These are phyloP conservation scores for Aureobasidium vineae DNA, from an alignment of 2,329 filamentous ascomycete genomes.

Conservation along the genomic window DNA sequence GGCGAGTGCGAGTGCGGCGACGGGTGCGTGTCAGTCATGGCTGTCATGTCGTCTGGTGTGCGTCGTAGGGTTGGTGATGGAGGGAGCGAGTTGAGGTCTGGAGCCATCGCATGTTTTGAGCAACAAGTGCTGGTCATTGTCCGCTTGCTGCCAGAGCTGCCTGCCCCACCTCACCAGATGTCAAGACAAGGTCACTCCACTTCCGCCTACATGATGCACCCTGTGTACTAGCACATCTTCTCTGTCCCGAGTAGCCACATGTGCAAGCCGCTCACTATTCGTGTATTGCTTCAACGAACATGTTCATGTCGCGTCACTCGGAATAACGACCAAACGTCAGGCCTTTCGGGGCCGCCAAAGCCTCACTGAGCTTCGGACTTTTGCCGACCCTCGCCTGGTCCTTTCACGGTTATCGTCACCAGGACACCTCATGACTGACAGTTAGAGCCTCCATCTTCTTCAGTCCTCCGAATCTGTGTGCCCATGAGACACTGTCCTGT, in stretches of 20 bases:
- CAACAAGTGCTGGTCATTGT: background rate
- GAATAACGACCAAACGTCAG: background rate
- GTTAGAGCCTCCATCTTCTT: background rate
- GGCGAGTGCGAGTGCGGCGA: conserved; percentile 64
- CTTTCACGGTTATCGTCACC: no score
- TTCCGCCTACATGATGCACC: background rate
- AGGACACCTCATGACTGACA: background rate
- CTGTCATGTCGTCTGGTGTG: background rate
- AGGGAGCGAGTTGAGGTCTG: conserved; percentile 61
- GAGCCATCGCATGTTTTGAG: conserved; percentile 45
- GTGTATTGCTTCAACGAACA: background rate
- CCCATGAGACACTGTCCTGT: background rate
- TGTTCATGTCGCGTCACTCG: background rate
- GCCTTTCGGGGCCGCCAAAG: background rate
- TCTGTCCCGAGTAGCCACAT: background rate
- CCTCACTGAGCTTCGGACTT: no score
- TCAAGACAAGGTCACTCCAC: conserved; percentile 5
- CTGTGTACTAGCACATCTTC: background rate
- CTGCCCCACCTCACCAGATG: background rate
- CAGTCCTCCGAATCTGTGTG: background rate
- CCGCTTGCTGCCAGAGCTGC: conserved; percentile 8
- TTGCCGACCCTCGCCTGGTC: background rate
- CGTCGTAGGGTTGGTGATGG: conserved; percentile 44
- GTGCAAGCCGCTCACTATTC: background rate
- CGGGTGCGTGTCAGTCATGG: conserved; percentile 45